Evolutionary conservation across 192 early-diverging fungal species (phyloP).

Genomic region (Coemansia javaensis): DNA sequence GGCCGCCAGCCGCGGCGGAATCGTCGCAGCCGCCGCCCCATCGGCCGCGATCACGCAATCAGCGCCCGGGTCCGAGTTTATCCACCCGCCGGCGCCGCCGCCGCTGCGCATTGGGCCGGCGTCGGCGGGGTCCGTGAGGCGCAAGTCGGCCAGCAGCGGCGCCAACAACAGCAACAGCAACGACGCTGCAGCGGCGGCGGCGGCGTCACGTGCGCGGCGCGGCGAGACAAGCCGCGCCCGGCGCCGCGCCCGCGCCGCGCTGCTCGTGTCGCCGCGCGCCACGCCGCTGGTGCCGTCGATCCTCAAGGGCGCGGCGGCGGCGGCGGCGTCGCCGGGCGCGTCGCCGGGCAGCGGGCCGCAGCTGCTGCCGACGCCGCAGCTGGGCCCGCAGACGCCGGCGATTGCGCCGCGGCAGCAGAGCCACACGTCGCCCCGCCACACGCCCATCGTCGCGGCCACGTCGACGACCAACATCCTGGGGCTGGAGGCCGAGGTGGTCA

Average conservation of each 20-base stretch:
- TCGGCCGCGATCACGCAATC: slow-evolving; percentile 19
- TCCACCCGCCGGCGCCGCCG: slow-evolving; percentile 37
- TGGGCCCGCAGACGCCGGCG: slow-evolving; percentile 10
- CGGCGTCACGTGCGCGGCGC: slow-evolving; percentile 2
- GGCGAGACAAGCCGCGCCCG: slow-evolving; percentile 1
- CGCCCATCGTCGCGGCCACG: slow-evolving; percentile 14
- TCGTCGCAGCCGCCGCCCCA: neutral
- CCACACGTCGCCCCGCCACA: slow-evolving; percentile 27
- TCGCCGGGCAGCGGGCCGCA: slow-evolving; percentile 4
- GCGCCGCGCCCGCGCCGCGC: slow-evolving; percentile 16
- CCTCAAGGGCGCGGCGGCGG: slow-evolving; percentile 6
- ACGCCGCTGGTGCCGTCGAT: slow-evolving; percentile 40
- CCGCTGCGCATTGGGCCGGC: slow-evolving; percentile 34
- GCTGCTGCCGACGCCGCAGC: neutral
- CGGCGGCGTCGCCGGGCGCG: slow-evolving; percentile 2
- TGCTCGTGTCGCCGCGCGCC: slow-evolving; percentile 25
- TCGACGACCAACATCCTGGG: slow-evolving; percentile 39
- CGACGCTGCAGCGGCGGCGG: neutral
- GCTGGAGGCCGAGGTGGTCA: slow-evolving; percentile 47
- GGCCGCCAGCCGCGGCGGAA: slow-evolving; percentile 26
- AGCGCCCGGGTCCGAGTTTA: slow-evolving; percentile 32
- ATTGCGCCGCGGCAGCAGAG: slow-evolving; percentile 7
- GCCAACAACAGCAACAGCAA: neutral
- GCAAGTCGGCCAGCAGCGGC: neutral
- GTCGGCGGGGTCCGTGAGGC: neutral